Base-by-base conservation (phyloP, 1,139 yeast genomes). In the Groenewaldozyma sp. region DNA sequence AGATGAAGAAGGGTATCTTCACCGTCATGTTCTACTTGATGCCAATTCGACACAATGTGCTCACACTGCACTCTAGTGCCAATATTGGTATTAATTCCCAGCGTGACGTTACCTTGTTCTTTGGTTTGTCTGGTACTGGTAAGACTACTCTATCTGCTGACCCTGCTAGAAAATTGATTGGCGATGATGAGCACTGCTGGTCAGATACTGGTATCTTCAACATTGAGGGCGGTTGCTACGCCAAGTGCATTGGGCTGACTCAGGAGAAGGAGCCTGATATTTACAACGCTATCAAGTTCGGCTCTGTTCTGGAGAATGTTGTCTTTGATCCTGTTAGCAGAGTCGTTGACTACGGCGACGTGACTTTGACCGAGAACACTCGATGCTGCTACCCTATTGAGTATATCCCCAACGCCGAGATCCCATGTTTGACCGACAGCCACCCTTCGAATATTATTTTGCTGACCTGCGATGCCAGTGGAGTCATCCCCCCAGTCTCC, bases 111-210 rank as follows among this genome's bases (percentile, higher is more conserved):
- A 84, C 97, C 22, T 74, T 91, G 58, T 91, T 91, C 78, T 91
- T 91, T 59, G 98, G 98, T 60, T 74, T 91, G 50, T 82, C 95
- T 37, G 98, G 98, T 64, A 91, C 98, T 39, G 98, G 98, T 67
- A 91, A 91, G 73, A 91, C 98, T 52, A 91, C 98, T 22, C 72
- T 91, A 53, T 83, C 95, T 54, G 97, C 97, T 44, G 98, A 91
- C 64, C 95, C 96, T 48, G 73, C 83, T 69, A 82, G 98, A 68
- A 69, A 76, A 63, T 76, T 91, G 64, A 91, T 91, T 60, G 98
- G 98, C 65, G 98, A 91, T 63, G 98, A 91, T 63, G 98, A 91
- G 71, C 98, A 91, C 71, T 91, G 97, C 71, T 91, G 98, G 98
- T 83, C 96, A 27, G 95, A 91, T 66, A 72, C 82, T 53, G 98